These are phyloP conservation scores for Amanita inopinata DNA, from an alignment of 768 basidiomycete genomes.

Conservation along the genomic window DNA sequence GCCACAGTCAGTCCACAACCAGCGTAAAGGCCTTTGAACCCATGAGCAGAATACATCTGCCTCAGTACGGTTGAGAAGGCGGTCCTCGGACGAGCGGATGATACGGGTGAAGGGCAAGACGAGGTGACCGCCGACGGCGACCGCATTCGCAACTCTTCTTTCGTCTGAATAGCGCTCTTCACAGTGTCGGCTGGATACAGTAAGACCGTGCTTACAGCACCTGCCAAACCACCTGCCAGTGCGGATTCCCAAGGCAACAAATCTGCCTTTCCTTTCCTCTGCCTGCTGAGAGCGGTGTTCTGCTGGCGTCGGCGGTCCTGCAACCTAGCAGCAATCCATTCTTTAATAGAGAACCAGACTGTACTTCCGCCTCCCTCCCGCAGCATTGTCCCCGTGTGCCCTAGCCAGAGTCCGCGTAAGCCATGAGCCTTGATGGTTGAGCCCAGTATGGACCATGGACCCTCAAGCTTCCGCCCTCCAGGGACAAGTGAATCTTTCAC, in stretches of 20 bases:
- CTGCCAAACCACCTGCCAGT: conserved; percentile 78
- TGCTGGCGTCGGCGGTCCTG: conserved; percentile 35
- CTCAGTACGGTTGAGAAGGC: conserved; percentile 49
- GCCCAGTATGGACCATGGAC: conserved; percentile 60
- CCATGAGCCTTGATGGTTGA: conserved; percentile 60
- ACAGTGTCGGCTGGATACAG: conserved; percentile 93
- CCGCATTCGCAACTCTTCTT: conserved; percentile 69
- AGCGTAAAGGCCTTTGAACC: conserved; percentile 79
- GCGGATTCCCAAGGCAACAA: conserved; percentile 77
- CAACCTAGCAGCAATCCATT: conserved; percentile 58
- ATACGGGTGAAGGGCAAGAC: not conserved
- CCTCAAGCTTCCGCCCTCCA: conserved; percentile 39
- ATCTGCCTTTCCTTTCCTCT: conserved; percentile 24
- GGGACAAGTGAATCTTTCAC: conserved; percentile 12
- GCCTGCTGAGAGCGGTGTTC: conserved; percentile 2
- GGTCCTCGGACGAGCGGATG: conserved; percentile 5
- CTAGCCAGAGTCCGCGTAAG: conserved; percentile 87
- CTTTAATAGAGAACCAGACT: conserved; percentile 89
- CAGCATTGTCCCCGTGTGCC: conserved; percentile 87
- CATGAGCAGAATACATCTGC: conserved; percentile 67
- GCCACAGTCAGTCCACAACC: conserved; percentile 89
- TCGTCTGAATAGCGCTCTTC: conserved; percentile 93
- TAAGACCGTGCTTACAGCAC: conserved; percentile 77
- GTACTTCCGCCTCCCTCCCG: conserved; percentile 88
- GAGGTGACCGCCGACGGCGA: conserved; percentile 16